Base-by-base conservation (phyloP, 495 filamentous ascomycete species). In the Venustampulla echinocandica region DNA sequence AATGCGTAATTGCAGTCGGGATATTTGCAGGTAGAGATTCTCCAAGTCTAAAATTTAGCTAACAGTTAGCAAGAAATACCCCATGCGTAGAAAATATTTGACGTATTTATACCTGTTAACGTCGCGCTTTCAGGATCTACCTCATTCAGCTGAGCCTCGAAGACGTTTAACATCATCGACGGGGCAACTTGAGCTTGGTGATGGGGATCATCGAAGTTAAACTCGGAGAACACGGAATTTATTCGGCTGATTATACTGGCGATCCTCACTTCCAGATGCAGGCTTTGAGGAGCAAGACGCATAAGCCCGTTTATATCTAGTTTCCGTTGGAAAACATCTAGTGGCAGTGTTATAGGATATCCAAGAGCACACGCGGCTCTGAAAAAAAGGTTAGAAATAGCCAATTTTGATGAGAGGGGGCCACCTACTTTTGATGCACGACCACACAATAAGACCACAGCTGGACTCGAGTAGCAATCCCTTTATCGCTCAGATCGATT, bases 381-480 rank as follows among this genome's bases (percentile, higher is more conserved):
- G 5, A 15, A 37, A 10, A 17, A 10, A 21, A 10, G 10, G 17
- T 40, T 6, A 18, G 34, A 5, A 5, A 37, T 30, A 37, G 17
- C 6, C 9, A 11, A 18, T 11, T 7, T 6, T 6, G 6, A 40
- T 40, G 10, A 7, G 37, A 5, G 18, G 17, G n/a, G 22, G 6
- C 9, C n/a, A n/a, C 37, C 6, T 20, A 40, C 37, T 40, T 40
- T 22, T 40, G 37, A 22, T 40, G 37, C 3, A 40, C 37, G n/a
- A 40, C 37, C 4, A 40, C 37, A 22, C 37, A 40, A 22, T 40
- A 40, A 6, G 37, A 40, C 37, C 37, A 40, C 17, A 40, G 17
- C 22, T 40, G 37, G 6, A 40, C 37, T 40, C 37, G 17, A 4
- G 17, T 9, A 3, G 37, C 37, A 40, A 40, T 20, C 3, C 18